Evolutionary conservation across 192 early-diverging fungal genomes (phyloP).

Genomic region (Backusella luteola): DNA sequence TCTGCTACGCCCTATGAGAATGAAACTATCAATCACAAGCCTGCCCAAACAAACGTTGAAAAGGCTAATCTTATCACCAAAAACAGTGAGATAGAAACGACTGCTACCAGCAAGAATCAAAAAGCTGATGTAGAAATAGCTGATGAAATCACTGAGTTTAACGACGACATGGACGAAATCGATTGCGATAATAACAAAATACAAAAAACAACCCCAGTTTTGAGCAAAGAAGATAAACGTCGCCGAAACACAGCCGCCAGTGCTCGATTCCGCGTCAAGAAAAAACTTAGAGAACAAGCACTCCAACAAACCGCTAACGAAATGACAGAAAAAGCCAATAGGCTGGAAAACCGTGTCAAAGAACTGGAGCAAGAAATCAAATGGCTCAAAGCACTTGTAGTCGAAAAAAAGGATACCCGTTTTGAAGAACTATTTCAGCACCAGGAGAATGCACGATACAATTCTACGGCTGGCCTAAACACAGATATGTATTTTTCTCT

Average conservation of each 20-base stretch:
- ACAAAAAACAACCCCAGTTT: background rate
- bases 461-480: background rate
- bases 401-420: conserved; percentile 36
- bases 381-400: conserved; percentile 61
- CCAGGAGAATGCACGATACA: background rate
- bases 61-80: background rate
- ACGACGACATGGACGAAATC: background rate
- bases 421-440: conserved; percentile 7
- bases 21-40: background rate
- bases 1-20: background rate
- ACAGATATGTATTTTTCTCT: background rate
- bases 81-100: background rate
- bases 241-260: conserved; percentile 92
- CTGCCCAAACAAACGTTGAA: background rate
- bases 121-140: background rate
- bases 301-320: conserved; percentile 81
- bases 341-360: conserved; percentile 71
- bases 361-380: conserved; percentile 90
- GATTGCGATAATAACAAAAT: background rate
- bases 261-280: conserved; percentile 91
- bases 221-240: conserved; percentile 80
- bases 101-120: background rate
- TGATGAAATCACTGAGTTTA: background rate
- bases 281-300: conserved; percentile 85
- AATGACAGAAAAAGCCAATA: conserved; percentile 71